phyloP scores from a whole-genome alignment of 2,329 filamentous ascomycete species.

The Aspergillus terreus region DNA sequence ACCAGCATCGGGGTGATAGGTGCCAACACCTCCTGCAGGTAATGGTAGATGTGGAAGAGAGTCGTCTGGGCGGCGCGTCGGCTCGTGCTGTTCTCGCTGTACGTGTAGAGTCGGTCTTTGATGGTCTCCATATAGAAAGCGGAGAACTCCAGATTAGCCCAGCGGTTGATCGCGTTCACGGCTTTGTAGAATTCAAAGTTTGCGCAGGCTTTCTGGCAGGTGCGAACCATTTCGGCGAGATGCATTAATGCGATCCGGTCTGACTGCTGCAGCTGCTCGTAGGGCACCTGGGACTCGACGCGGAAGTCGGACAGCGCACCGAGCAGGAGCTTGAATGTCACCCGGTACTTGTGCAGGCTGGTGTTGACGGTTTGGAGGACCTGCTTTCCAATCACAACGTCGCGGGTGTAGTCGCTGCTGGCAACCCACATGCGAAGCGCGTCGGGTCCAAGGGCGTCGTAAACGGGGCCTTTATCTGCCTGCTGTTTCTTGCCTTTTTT shows the following conservation, averaged over 20 bases:
- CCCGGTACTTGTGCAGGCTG: slow-evolving; percentile 78
- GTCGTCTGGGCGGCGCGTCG: slow-evolving; percentile 55
- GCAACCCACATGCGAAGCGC: slow-evolving; percentile 87
- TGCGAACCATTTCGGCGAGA: slow-evolving; percentile 60
- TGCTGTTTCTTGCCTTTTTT: slow-evolving; percentile 54
- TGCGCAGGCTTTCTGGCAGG: slow-evolving; percentile 63
- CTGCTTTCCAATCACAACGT: slow-evolving; percentile 75
- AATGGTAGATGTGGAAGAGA: slow-evolving; percentile 61
- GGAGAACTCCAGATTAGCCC: slow-evolving; percentile 78
- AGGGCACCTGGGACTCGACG: slow-evolving; percentile 35
- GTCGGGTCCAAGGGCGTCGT: slow-evolving; percentile 77
- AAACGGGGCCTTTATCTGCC: slow-evolving; percentile 39
- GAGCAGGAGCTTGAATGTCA: slow-evolving; percentile 85
- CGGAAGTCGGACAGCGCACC: slow-evolving; percentile 64
- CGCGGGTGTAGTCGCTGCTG: slow-evolving; percentile 84
- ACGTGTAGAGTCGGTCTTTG: slow-evolving; percentile 90
- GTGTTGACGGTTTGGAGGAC: slow-evolving; percentile 74
- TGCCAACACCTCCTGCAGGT: slow-evolving; percentile 72
- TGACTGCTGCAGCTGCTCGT: slow-evolving; percentile 53
- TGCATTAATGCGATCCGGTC: slow-evolving; percentile 78
- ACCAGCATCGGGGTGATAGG: slow-evolving; percentile 80
- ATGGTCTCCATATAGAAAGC: slow-evolving; percentile 90
- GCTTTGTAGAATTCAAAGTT: slow-evolving; percentile 81
- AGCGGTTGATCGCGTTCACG: slow-evolving; percentile 69
- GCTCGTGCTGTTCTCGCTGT: slow-evolving; percentile 62